Base-by-base conservation (phyloP, 2,329 filamentous ascomycete species). In the Blumeria hordei region DNA sequence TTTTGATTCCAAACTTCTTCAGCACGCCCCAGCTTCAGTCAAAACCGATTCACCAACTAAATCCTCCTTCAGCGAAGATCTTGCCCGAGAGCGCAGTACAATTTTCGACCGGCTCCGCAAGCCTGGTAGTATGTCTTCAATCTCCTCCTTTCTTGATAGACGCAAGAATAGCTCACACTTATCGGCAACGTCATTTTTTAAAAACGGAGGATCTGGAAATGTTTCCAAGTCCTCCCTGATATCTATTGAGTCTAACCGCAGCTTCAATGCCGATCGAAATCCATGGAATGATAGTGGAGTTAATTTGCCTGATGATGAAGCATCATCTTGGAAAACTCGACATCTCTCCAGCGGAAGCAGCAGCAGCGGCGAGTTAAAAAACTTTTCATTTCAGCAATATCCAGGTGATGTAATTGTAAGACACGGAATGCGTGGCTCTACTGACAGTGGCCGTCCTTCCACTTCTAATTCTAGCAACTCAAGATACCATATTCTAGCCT, bases 241-340 rank as follows among this genome's bases (percentile, higher is more conserved):
- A 62, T 94, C 88, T 59, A 88, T 95, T 68, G 90, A 96, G 70
- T 95, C 88, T 52, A 88, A 88, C 37, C 85, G 90, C 66, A 94
- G 88, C 71, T 81, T 82, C 68, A 81, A 81, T 59, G 87, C 87
- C 62, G 93, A 94, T 68, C 85, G 88, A 69, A 94, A 95, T 70
- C 88, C 88, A 58, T 96, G 90, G 90, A 95, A 95, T 67, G 90
- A 96, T 68, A 94, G 87, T 65, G 90, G 88, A 63, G 88, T 95
- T 66, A 95, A 95, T 67, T 79, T 95, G 61, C 75, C 85, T 59
- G 90, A 95, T 64, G 87, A 94, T 60, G 88, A 95, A 62, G 64
- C 70, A 56, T 72, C 75, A 60, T 74, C 75, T 41, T 81, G 78
- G 78, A 69, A 74, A 54, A 70, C 70, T 54, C 77, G 78, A 60